A percentile compares a stretch with the other conserved stretches of the same genome.
These are phyloP conservation scores for Anthracocystis walkeri DNA, from an alignment of 1,284 basidiomycete genomes.

Conservation along the genomic window DNA sequence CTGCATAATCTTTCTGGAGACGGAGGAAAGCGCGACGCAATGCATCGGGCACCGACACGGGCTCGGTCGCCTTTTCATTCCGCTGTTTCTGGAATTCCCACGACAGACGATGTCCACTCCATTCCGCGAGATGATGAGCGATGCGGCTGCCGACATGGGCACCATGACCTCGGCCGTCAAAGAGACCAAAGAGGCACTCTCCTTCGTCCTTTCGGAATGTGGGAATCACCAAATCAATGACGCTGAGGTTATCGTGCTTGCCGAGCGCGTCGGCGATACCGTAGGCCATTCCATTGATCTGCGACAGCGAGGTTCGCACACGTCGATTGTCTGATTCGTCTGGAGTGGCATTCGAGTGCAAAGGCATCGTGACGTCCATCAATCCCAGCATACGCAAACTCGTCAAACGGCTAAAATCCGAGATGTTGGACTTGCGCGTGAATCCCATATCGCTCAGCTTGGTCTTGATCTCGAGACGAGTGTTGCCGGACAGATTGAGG, in stretches of 20 bases:
- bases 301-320: constrained; percentile 89
- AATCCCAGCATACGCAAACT: constrained; percentile 89
- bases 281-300: constrained; percentile 93
- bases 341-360: constrained; percentile 73
- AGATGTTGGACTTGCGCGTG: constrained; percentile 72
- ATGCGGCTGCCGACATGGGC: constrained; percentile 73
- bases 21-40: constrained; percentile 66
- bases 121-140: constrained; percentile 70
- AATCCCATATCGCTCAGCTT: constrained; percentile 68
- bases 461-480: constrained; percentile 86
- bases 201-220: constrained; percentile 82
- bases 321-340: constrained; percentile 92
- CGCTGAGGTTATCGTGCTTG: constrained; percentile 74
- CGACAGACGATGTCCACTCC: constrained; percentile 55
- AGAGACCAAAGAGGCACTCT: constrained; percentile 96
- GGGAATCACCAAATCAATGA: constrained; percentile 93
- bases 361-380: constrained; percentile 91
- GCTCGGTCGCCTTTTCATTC: constrained; percentile 33
- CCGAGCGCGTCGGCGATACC: constrained; percentile 97
- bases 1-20: constrained; percentile 65
- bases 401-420: constrained; percentile 86
- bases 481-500: constrained; percentile 87
- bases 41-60: constrained; percentile 54
- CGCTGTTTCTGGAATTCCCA: constrained; percentile 58
- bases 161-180: constrained; percentile 76